These are phyloP conservation scores for Talaromyces wortmannii DNA, from an alignment of 495 filamentous ascomycete genomes.

Conservation along the genomic window DNA sequence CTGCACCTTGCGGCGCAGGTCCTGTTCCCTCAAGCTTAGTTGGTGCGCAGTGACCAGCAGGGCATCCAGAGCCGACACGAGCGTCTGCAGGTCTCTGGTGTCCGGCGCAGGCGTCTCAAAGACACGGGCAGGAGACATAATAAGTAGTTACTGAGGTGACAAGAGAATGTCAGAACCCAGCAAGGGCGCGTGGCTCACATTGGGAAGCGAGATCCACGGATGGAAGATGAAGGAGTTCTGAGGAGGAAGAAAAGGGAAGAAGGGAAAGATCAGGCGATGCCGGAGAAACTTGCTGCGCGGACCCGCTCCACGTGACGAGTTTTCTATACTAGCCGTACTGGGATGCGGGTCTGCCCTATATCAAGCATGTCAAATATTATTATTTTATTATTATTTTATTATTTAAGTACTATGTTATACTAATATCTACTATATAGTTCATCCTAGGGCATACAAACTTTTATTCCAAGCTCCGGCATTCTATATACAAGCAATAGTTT, in stretches of 20 bases:
- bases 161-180: background rate
- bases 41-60: slow-evolving; percentile 42
- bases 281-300: background rate
- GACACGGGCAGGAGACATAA: slow-evolving; percentile 32
- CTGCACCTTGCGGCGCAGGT: slow-evolving; percentile 32
- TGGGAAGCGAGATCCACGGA: background rate
- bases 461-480: background rate
- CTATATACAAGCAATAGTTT: background rate
- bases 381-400: background rate
- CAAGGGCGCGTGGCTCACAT: background rate
- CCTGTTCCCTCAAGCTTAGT: slow-evolving; percentile 35
- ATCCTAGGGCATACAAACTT: background rate
- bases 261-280: background rate
- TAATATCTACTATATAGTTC: no score
- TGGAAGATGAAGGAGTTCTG: background rate
- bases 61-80: slow-evolving; percentile 41
- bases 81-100: slow-evolving; percentile 27
- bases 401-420: background rate
- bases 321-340: background rate
- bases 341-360: no score
- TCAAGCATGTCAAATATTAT: no score
- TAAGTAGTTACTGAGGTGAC: slow-evolving; percentile 1
- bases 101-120: slow-evolving; percentile 25
- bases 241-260: background rate
- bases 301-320: background rate